Percentiles rank a stretch among this genome's conserved stretches.
Conservation (phyloP, 2,329 filamentous ascomycete genomes). For the Gremmenia infestans region DNA sequence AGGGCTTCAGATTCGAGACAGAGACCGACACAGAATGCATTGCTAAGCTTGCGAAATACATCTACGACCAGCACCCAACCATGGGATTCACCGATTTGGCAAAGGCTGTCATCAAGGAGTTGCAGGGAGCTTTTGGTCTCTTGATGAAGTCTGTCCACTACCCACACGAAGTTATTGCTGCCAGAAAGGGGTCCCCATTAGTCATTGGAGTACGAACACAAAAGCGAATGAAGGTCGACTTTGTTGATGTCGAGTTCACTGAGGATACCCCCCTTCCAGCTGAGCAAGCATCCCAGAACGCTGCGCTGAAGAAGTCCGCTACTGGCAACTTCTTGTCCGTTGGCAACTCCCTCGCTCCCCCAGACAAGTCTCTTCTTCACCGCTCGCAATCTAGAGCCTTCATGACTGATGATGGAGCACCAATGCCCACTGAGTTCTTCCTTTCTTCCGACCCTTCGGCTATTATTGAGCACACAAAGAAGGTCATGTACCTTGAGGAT, state of each 20-base stretch:
- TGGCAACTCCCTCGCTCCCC: slow-evolving; percentile 70
- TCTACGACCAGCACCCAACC: slow-evolving; percentile 88
- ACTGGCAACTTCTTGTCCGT: slow-evolving; percentile 62
- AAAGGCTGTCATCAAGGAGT: slow-evolving; percentile 97
- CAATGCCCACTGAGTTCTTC: slow-evolving; percentile 99
- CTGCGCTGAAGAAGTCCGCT: slow-evolving; percentile 85
- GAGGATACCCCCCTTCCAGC: slow-evolving; percentile 79
- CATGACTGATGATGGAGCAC: slow-evolving; percentile 96
- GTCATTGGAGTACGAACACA: slow-evolving; percentile 95
- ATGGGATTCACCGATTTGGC: slow-evolving; percentile 95
- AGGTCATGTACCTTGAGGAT: slow-evolving; percentile 98
- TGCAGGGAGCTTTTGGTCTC: slow-evolving; percentile 95
- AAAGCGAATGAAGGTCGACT: slow-evolving; percentile 99
- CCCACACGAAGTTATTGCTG: slow-evolving; percentile 95
- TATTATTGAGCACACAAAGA: slow-evolving; percentile 99
- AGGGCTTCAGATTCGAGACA: slow-evolving; percentile 98
- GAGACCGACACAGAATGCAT: slow-evolving; percentile 99
- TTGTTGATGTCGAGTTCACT: slow-evolving; percentile 96
- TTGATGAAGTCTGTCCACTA: slow-evolving; percentile 98
- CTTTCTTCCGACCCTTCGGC: slow-evolving; percentile 96
- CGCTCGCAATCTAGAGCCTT: slow-evolving; percentile 98
- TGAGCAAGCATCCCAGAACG: slow-evolving; percentile 93
- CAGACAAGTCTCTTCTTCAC: slow-evolving; percentile 97
- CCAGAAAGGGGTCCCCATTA: slow-evolving; percentile 95
- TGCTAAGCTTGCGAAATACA: slow-evolving; percentile 97